Evolutionary conservation across 176 grass and related monocot genomes (phyloP), one percentile per base, ranked within the genome.

Genomic region (Bolboschoenus planiculmis): DNA sequence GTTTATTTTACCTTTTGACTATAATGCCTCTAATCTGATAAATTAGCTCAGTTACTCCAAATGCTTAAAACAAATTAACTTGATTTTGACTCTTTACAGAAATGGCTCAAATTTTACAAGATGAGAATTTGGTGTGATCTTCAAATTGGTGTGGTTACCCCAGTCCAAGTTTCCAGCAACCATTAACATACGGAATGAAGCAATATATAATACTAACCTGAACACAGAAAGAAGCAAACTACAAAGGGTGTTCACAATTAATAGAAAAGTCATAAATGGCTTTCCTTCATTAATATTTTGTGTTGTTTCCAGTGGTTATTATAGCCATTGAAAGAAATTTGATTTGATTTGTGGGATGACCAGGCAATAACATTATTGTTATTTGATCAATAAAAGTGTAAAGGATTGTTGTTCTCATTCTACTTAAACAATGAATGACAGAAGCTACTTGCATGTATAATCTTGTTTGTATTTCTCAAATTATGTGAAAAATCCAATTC

Each of bases 301-400:
- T 76, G 72, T 76, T 76, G 24, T 50, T 50, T 76, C 2, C 5
- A 30, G 26, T 9, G 72, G 44, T 51, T 31, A 2, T 73, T 46
- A 21, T 74, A 74, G 15, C 72, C 46, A 10, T 50, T 51, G 42
- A 50, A 9, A 23, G 18, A 31, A n/a, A n/a, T n/a, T n/a, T n/a
- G n/a, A 51, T 51, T 76, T 76, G 72, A 51, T 76, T 51, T 51
- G 72, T 48, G 72, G 72, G 72, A 76, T 76, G 72, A 76, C 72
- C 44, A 33, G 44, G 33, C 10, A 74, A 47, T 31, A 76, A 50
- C 18, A 6, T 76, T 23, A 76, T 50, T 76, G 2, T 29, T 76
- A 21, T 51, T 76, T 51, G 13, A 76, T 51, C 51, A 76, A 76
- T n/a, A 67, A 33, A 51, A 33, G 26, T 2, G 8, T 30, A 51